Conservation (phyloP, 2,329 filamentous ascomycete genomes). For the Trichoderma simmonsii region DNA sequence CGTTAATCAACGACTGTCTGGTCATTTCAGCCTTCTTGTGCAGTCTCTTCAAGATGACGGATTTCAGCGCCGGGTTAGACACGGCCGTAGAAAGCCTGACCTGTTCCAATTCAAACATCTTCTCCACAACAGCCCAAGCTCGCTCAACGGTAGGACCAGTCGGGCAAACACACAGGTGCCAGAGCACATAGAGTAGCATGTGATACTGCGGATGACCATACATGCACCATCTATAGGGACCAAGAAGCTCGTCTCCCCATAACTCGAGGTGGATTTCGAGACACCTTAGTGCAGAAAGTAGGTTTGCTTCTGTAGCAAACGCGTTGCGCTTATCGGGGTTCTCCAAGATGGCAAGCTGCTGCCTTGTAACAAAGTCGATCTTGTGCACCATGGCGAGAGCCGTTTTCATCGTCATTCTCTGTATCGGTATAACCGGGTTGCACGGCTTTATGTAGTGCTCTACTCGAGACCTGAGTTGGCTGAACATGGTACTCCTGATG, state of each 20-base stretch:
- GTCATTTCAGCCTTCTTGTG: conserved; percentile 18
- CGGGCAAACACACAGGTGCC: conserved; percentile 41
- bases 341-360: conserved; percentile 27
- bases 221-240: conserved; percentile 37
- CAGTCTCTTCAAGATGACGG: conserved; percentile 14
- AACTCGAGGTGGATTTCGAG: conserved; percentile 33
- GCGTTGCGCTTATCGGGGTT: conserved; percentile 22
- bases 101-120: conserved; percentile 14
- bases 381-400: conserved; percentile 33
- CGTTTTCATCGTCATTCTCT: conserved; percentile 30
- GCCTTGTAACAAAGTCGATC: conserved; percentile 34
- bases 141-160: conserved; percentile 27
- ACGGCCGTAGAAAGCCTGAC: conserved; percentile 9
- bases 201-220: conserved; percentile 43
- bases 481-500: conserved; percentile 39
- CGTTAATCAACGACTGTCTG: conserved; percentile 1
- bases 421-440: conserved; percentile 51
- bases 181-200: conserved; percentile 42
- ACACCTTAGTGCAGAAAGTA: conserved; percentile 33
- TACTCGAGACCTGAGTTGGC: conserved; percentile 30
- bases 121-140: conserved; percentile 11
- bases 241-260: conserved; percentile 37
- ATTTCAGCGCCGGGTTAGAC: conserved; percentile 14
- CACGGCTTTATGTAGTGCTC: conserved; percentile 38
- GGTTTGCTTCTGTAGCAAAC: conserved; percentile 32